Evolutionary conservation across 2,329 filamentous ascomycete genomes (phyloP).

Genomic region (Claviceps sp.): DNA sequence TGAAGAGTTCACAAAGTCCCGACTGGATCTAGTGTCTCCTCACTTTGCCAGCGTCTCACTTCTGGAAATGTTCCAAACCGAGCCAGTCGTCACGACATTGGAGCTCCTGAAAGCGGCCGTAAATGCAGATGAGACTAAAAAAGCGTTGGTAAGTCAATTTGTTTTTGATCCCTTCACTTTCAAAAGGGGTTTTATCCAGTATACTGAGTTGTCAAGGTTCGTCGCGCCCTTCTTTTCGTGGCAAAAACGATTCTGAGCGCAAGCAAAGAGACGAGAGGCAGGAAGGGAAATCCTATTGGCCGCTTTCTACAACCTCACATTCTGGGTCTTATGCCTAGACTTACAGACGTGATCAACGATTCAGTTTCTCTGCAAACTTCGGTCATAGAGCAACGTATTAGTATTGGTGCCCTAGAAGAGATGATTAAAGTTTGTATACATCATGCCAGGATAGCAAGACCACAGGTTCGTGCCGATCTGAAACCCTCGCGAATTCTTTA

Average conservation of each 20-base stretch:
- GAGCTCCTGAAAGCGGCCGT: constrained; percentile 72
- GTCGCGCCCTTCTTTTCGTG: constrained; percentile 34
- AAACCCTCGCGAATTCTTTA: not conserved
- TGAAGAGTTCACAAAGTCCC: constrained; percentile 53
- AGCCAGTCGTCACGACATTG: constrained; percentile 62
- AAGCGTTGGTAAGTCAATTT: constrained; percentile 36
- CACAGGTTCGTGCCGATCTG: constrained; percentile 49
- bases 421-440: constrained; percentile 67
- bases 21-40: constrained; percentile 54
- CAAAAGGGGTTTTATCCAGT: not conserved
- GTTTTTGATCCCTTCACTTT: too few species aligned
- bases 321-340: constrained; percentile 71
- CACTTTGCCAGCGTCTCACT: constrained; percentile 56
- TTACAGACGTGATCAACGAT: constrained; percentile 70
- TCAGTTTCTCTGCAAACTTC: constrained; percentile 36
- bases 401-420: constrained; percentile 72
- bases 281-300: constrained; percentile 46
- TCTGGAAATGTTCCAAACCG: constrained; percentile 55
- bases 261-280: constrained; percentile 30
- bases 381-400: constrained; percentile 58
- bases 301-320: constrained; percentile 73
- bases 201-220: constrained; percentile 23
- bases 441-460: constrained; percentile 65
- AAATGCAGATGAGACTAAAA: constrained; percentile 47
- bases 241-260: constrained; percentile 25